These are phyloP conservation scores for Debaryomyces prosopidis DNA, from an alignment of 805 yeast genomes.

Conservation along the genomic window DNA sequence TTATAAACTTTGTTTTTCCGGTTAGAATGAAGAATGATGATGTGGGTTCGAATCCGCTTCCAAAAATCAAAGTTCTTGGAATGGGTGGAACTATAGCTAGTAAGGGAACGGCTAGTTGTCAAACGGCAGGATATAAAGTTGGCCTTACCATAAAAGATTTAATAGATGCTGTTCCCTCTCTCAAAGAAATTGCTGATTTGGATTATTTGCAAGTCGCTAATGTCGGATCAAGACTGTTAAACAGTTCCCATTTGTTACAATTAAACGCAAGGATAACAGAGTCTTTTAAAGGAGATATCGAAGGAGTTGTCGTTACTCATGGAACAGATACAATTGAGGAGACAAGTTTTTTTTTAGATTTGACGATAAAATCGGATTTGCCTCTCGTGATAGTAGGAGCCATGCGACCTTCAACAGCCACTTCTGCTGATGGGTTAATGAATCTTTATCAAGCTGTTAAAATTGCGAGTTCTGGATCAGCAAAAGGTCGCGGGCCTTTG, in stretches of 20 bases:
- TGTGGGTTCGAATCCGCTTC: slow-evolving; percentile 15
- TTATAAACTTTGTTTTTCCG: no score
- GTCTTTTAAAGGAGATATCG: slow-evolving; percentile 40
- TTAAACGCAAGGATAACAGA: slow-evolving; percentile 48
- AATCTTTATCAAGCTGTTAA: slow-evolving; percentile 68
- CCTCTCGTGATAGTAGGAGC: slow-evolving; percentile 72
- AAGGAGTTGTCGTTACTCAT: slow-evolving; percentile 66
- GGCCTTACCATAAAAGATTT: slow-evolving; percentile 49
- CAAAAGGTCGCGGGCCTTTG: slow-evolving; percentile 58
- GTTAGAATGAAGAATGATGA: no score
- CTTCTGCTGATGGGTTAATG: slow-evolving; percentile 72
- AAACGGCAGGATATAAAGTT: slow-evolving; percentile 45
- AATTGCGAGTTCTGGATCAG: slow-evolving; percentile 53
- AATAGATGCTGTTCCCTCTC: slow-evolving; percentile 55
- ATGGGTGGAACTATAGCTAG: slow-evolving; percentile 50
- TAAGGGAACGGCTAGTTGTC: slow-evolving; percentile 36
- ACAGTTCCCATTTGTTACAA: slow-evolving; percentile 43
- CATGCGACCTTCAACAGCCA: slow-evolving; percentile 71
- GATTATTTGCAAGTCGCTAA: slow-evolving; percentile 65
- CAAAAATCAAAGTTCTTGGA: slow-evolving; percentile 42
- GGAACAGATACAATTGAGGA: slow-evolving; percentile 72
- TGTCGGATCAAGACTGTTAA: slow-evolving; percentile 59
- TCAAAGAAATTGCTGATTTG: slow-evolving; percentile 51
- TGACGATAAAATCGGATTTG: slow-evolving; percentile 41
- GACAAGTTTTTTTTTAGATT: slow-evolving; percentile 62